A percentile compares a stretch with the other conserved stretches of the same genome.
Conservation (phyloP, 805 yeast species). For the Candida sanyiensis region DNA sequence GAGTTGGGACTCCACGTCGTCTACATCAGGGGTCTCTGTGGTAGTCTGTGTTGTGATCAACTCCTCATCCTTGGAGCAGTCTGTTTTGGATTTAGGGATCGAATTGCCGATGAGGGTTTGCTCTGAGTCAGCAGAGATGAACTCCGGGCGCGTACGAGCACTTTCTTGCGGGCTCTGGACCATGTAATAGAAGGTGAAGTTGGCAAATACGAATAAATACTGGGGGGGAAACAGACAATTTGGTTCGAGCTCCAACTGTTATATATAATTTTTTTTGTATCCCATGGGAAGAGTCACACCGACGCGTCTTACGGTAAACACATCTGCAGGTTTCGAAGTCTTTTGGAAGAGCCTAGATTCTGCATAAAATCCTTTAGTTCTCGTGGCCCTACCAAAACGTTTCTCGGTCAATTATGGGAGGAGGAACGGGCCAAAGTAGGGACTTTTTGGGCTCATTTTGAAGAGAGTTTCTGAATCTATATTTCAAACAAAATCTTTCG, state of each 20-base stretch:
- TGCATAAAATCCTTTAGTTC: too few species aligned
- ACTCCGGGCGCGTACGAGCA: slow-evolving; percentile 2
- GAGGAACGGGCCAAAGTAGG: background rate
- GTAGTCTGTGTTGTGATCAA: background rate
- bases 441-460: slow-evolving; percentile 1
- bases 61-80: background rate
- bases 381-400: background rate
- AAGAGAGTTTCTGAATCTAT: background rate
- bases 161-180: background rate
- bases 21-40: background rate
- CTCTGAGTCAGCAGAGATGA: background rate
- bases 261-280: too few species aligned
- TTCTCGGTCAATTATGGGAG: background rate
- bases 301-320: background rate
- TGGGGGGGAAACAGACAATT: too few species aligned
- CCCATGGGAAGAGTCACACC: background rate
- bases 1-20: slow-evolving; percentile 2
- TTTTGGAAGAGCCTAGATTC: slow-evolving; percentile 1
- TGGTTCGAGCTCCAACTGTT: background rate
- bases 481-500: too few species aligned
- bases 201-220: too few species aligned
- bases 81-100: background rate
- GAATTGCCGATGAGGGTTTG: slow-evolving; percentile 1
- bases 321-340: background rate
- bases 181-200: background rate